Base-by-base conservation (phyloP, 345 rosid species). In the Lagerstroemia speciosa region DNA sequence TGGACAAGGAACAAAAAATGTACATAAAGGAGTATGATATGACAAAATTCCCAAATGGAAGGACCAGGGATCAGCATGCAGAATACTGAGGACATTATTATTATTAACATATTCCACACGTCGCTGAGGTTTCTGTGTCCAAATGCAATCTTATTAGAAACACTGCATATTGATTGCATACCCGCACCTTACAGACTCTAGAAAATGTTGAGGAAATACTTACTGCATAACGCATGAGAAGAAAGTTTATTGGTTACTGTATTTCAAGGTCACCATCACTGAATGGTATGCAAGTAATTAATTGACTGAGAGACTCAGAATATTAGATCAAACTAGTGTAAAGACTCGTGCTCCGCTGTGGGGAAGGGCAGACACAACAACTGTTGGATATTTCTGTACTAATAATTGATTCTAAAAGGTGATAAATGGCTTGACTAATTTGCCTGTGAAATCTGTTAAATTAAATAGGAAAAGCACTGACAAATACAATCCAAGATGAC, bases 1-100 rank as follows among this genome's bases (percentile, higher is more conserved):
- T 93, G 77, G 40, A 77, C 12, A 38, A 63, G 61, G 45, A n/a
- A n/a, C n/a, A n/a, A n/a, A 41, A 9, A 41, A 41, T 29, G 34
- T 34, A 58, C 10, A 12, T 3, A 58, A 27, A 58, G 60, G 20
- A 58, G 33, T 38, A 31, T n/a, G 26, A 38, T 41, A 32, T 30
- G 34, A 38, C 53, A 38, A 33, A 61, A 62, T 60, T 65, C 36
- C 50, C 61, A 30, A 20, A 10, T 37, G 40, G 38, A 36, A 64
- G 32, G 17, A 14, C 63, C 12, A 27, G 60, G 29, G 24, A 12
- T 53, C 60, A 24, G 15, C 30, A 41, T 9, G 46, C 2, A 41
- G 14, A 41, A 41, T n/a, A n/a, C n/a, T n/a, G n/a, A n/a, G n/a
- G n/a, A n/a, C n/a, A n/a, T n/a, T n/a, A n/a, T 36, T 9, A 36